A percentile compares a stretch with the other conserved stretches of the same genome.
These are phyloP conservation scores for Gaeumannomyces tritici DNA, from an alignment of 2,329 filamentous ascomycete species.

Conservation along the genomic window DNA sequence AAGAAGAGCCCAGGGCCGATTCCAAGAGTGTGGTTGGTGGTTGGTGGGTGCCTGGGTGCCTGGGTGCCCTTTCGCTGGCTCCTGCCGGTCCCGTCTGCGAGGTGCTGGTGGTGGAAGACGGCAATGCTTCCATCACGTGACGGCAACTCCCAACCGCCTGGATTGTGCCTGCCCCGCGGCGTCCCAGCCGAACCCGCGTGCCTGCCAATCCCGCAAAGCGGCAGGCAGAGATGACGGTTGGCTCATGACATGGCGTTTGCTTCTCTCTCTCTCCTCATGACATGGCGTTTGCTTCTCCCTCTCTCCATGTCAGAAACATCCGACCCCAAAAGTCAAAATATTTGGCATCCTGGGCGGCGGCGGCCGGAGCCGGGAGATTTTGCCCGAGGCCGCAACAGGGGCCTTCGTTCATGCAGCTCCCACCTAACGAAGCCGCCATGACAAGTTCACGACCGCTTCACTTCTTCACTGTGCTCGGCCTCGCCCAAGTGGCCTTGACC, in stretches of 20 bases:
- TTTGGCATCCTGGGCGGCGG: not conserved
- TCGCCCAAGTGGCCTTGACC: no score
- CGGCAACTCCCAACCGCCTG: not conserved
- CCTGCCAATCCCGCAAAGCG: not conserved
- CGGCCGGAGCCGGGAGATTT: no score
- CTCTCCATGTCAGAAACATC: not conserved
- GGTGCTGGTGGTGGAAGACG: no score
- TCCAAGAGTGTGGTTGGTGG: no score
- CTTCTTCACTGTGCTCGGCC: no score
- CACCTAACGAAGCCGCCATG: not conserved
- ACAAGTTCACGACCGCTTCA: not conserved
- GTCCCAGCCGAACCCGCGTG: not conserved
- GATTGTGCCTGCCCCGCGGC: conserved; percentile 17
- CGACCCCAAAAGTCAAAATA: not conserved
- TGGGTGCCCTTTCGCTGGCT: not conserved
- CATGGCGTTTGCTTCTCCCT: no score
- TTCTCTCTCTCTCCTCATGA: no score
- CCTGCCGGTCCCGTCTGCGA: not conserved
- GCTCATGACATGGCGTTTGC: no score
- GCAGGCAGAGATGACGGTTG: not conserved
- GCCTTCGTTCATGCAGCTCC: not conserved
- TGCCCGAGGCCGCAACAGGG: no score
- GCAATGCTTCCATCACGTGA: not conserved
- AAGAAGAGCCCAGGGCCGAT: no score
- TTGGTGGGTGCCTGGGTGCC: no score